Evolutionary conservation across 179 eudicot species (phyloP).

Genomic region (Patellifolia procumbens): DNA sequence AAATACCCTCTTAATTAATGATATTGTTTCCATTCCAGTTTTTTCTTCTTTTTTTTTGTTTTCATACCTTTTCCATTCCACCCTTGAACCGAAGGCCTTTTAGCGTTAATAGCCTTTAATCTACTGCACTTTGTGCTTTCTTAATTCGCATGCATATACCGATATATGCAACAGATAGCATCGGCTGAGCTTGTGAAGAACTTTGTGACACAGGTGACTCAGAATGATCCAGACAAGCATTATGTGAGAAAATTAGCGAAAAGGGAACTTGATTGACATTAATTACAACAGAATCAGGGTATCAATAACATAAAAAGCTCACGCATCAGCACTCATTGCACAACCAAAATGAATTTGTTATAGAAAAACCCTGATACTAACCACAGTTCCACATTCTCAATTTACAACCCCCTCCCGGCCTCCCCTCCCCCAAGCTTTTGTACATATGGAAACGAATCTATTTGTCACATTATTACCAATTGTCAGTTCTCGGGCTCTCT

Average conservation of each 20-base stretch:
- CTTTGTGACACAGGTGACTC: background rate
- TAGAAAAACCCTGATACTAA: constrained; percentile 18
- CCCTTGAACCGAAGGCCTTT: no score
- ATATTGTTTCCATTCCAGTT: no score
- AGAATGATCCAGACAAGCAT: background rate
- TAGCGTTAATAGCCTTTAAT: no score
- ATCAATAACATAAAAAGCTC: constrained; percentile 22
- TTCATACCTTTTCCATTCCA: no score
- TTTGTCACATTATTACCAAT: constrained; percentile 26
- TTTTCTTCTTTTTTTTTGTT: no score
- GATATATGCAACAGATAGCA: no score
- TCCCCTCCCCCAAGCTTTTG: constrained; percentile 10
- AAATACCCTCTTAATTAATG: no score
- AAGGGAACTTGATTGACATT: constrained; percentile 16
- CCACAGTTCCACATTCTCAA: constrained; percentile 18
- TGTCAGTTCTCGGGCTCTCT: constrained; percentile 35
- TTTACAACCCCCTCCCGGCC: constrained; percentile 27
- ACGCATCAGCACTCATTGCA: constrained; percentile 5
- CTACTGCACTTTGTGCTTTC: no score
- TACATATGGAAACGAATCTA: constrained; percentile 23
- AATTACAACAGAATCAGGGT: constrained; percentile 32
- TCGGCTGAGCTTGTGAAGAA: background rate
- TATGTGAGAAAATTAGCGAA: background rate
- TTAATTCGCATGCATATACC: no score
- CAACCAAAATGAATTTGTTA: background rate